phyloP scores from a whole-genome alignment of 768 basidiomycete genomes.

The Hypsizygus marmoreus region DNA sequence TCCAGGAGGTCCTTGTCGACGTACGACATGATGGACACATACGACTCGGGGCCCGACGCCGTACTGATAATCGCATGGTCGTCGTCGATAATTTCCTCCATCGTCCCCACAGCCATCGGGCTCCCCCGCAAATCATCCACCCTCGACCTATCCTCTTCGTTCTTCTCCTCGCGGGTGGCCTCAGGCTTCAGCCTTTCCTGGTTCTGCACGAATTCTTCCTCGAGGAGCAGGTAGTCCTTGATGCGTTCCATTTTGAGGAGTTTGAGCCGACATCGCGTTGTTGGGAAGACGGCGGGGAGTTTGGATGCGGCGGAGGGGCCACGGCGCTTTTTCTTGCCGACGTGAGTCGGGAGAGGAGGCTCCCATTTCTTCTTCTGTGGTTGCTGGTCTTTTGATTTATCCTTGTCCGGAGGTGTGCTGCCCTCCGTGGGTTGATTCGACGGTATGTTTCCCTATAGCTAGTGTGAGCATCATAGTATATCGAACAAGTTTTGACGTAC shows the following conservation, averaged over 20 bases:
- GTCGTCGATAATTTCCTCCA: slow-evolving; percentile 98
- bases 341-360: slow-evolving; percentile 93
- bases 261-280: slow-evolving; percentile 92
- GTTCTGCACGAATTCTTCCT: slow-evolving; percentile 93
- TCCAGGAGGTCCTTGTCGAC: slow-evolving; percentile 98
- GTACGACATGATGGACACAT: slow-evolving; percentile 96
- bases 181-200: slow-evolving; percentile 91
- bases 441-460: slow-evolving; percentile 68
- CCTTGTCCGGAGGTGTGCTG: slow-evolving; percentile 36
- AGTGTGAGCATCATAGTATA: not conserved
- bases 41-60: slow-evolving; percentile 92
- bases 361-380: slow-evolving; percentile 95
- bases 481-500: slow-evolving; percentile 14
- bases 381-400: slow-evolving; percentile 53
- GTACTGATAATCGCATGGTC: slow-evolving; percentile 99
- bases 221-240: slow-evolving; percentile 95
- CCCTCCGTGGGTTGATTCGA: slow-evolving; percentile 57
- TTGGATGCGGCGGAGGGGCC: slow-evolving; percentile 92
- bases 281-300: slow-evolving; percentile 90
- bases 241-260: slow-evolving; percentile 97
- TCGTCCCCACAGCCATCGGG: slow-evolving; percentile 97
- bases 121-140: slow-evolving; percentile 94
- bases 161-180: slow-evolving; percentile 88
- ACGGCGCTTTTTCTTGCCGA: slow-evolving; percentile 94
- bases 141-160: slow-evolving; percentile 89